Evolutionary conservation across 495 filamentous ascomycete species (phyloP).

Genomic region (Aspergillus coremiiformis): DNA sequence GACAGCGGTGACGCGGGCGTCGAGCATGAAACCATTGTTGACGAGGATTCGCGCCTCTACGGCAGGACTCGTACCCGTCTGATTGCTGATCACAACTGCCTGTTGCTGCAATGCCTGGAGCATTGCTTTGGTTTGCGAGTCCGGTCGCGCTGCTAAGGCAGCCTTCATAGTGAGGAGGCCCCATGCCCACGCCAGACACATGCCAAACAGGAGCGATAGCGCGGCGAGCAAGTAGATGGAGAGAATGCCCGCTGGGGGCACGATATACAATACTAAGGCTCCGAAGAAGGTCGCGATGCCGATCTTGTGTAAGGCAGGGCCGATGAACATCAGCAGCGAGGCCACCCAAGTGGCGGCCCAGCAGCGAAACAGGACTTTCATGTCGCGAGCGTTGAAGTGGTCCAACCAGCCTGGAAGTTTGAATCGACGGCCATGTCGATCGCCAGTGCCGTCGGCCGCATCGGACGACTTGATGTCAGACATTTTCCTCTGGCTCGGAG

Average conservation of each 20-base stretch:
- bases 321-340: slow-evolving; percentile 33
- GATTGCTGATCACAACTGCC: not conserved
- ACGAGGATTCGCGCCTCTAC: slow-evolving; percentile 5
- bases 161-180: slow-evolving; percentile 20
- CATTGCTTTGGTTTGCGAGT: slow-evolving; percentile 4
- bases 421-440: not conserved
- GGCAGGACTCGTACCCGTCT: slow-evolving; percentile 2
- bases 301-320: slow-evolving; percentile 20
- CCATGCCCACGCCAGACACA: slow-evolving; percentile 20
- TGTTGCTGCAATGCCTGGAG: slow-evolving; percentile 8
- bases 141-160: slow-evolving; percentile 12
- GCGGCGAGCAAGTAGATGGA: slow-evolving; percentile 15
- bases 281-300: slow-evolving; percentile 15
- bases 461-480: not conserved
- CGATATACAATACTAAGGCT: slow-evolving; percentile 12
- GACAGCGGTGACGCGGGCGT: slow-evolving; percentile 15
- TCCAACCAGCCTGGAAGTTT: slow-evolving; percentile 28
- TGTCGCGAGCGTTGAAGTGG: slow-evolving; percentile 35
- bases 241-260: slow-evolving; percentile 14
- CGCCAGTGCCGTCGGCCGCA: not conserved
- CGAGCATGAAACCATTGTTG: slow-evolving; percentile 18
- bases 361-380: slow-evolving; percentile 36
- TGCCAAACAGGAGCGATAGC: slow-evolving; percentile 14
- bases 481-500: not conserved
- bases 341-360: slow-evolving; percentile 33